Percentiles rank a stretch among this genome's conserved stretches.
Conservation (phyloP, 169 alveolate species). For the Perkinsus olseni region DNA sequence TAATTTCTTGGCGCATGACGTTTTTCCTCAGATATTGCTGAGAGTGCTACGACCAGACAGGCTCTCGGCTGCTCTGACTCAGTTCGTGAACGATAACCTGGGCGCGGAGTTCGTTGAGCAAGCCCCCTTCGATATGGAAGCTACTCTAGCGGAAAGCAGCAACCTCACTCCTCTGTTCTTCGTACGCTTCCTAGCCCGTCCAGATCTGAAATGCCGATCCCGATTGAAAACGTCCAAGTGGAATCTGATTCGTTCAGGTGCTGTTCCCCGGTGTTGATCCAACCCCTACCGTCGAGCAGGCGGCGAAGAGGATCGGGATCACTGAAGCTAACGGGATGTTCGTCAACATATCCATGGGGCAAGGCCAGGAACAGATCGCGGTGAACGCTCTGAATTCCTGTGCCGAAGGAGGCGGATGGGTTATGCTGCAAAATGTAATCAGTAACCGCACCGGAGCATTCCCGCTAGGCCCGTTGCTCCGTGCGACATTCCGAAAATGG, state of each 20-base stretch:
- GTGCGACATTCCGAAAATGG: too few relatives aligned
- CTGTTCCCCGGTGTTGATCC: conserved; percentile 87
- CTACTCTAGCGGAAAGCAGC: conserved; percentile 77
- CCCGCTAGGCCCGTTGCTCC: too few relatives aligned
- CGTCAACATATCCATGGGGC: conserved; percentile 93
- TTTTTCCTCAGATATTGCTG: conserved; percentile 38
- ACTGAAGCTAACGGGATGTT: conserved; percentile 72
- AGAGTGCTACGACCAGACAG: conserved; percentile 92
- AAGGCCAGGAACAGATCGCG: conserved; percentile 92
- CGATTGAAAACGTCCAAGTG: too few relatives aligned
- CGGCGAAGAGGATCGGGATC: conserved; percentile 54
- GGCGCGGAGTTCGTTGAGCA: conserved; percentile 80
- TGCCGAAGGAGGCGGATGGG: conserved; percentile 86
- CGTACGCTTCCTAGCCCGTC: too few relatives aligned
- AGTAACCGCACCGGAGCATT: too few relatives aligned
- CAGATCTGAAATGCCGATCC: too few relatives aligned
- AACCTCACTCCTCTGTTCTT: conserved; percentile 84
- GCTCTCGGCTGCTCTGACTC: conserved; percentile 79
- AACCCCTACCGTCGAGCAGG: conserved; percentile 77
- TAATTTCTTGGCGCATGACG: neutral
- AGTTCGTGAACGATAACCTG: conserved; percentile 75
- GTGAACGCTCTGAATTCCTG: conserved; percentile 78
- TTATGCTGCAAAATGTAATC: conserved; percentile 79
- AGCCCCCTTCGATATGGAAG: conserved; percentile 75
- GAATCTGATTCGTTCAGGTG: too few relatives aligned